Evolutionary conservation across 352 stramenopile species (phyloP).

Genomic region (Paralagenidium karlingii): DNA sequence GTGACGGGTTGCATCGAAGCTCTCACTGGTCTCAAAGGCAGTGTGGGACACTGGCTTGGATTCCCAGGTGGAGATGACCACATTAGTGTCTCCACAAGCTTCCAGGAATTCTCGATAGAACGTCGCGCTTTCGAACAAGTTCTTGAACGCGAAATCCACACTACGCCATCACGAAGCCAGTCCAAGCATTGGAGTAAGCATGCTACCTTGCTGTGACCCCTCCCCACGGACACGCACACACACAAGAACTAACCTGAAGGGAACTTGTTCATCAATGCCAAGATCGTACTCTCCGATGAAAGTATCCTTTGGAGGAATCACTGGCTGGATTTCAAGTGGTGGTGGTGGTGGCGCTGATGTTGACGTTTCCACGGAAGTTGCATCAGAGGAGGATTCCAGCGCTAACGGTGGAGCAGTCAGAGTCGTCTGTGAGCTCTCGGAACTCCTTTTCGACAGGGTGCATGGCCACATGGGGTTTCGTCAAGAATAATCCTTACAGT

Average conservation of each 20-base stretch:
- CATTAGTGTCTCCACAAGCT: conserved; percentile 34
- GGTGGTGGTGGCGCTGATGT: neutral
- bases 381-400: conserved; percentile 4
- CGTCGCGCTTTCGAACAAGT: conserved; percentile 37
- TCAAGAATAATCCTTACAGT: too few species aligned
- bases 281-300: conserved; percentile 62
- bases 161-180: conserved; percentile 10
- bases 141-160: conserved; percentile 43
- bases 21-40: conserved; percentile 36
- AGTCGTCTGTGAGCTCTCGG: too few species aligned
- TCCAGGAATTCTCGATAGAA: conserved; percentile 38
- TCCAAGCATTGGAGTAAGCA: neutral
- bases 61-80: conserved; percentile 39
- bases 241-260: conserved; percentile 62
- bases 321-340: neutral
- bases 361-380: conserved; percentile 2
- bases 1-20: conserved; percentile 36
- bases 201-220: too few species aligned
- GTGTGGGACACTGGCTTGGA: conserved; percentile 28
- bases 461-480: too few species aligned
- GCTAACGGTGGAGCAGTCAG: too few species aligned
- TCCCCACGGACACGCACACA: too few species aligned
- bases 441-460: too few species aligned
- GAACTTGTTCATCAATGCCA: conserved; percentile 48
- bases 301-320: conserved; percentile 26